phyloP scores from a whole-genome alignment of 169 alveolate species.

The Cardiosporidium cionae region DNA sequence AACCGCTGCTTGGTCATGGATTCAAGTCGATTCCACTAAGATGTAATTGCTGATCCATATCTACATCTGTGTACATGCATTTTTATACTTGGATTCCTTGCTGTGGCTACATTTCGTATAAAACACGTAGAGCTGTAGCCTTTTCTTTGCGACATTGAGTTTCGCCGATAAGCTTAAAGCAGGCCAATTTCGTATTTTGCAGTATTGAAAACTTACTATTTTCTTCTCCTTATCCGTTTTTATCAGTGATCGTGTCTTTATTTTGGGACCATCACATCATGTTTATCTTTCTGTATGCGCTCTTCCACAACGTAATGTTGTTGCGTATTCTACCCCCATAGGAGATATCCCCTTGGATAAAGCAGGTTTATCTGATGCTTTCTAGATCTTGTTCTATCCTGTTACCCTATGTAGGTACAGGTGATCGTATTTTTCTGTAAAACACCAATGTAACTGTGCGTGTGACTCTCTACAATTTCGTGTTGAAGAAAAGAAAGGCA shows the following conservation, averaged over 20 bases:
- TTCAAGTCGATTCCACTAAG: not conserved
- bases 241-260: constrained; percentile 1
- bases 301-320: not conserved
- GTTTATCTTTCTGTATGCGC: constrained; percentile 3
- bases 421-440: not conserved
- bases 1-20: constrained; percentile 17
- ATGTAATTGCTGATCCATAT: not conserved
- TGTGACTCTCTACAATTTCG: too few relatives aligned
- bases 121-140: not conserved
- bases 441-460: too few relatives aligned
- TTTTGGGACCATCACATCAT: constrained; percentile 17
- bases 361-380: not conserved
- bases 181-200: not conserved
- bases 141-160: not conserved
- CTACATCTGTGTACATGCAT: not conserved
- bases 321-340: not conserved
- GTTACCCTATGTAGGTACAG: not conserved
- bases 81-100: not conserved
- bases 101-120: not conserved
- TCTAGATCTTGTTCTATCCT: not conserved
- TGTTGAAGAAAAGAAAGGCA: too few relatives aligned
- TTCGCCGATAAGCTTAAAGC: not conserved
- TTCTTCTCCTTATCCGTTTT: not conserved
- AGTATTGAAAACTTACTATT: not conserved
- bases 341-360: constrained; percentile 7